Evolutionary conservation across 768 basidiomycete genomes (phyloP), one percentile per base, ranked within the genome.

Genomic region (Russula earlei): DNA sequence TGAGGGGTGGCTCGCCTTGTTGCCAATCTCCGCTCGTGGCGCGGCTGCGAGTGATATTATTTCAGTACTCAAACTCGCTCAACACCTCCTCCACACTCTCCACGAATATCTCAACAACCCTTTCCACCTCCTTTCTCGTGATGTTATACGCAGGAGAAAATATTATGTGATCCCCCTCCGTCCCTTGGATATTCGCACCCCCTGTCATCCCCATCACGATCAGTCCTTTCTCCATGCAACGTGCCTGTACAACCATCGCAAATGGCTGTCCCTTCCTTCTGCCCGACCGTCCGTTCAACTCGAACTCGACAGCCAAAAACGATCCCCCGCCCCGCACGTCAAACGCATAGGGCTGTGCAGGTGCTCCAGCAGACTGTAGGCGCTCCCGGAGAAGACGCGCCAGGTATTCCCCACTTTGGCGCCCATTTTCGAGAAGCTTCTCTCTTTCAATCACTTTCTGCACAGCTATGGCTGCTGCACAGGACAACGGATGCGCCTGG

Each of bases 221-320:
- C 49, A 90, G 67, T 1, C 81, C 82, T 44, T 85, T 83, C 63
- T 78, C 69, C 55, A 92, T 67, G 52, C 82, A 81, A 43, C 77
- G 79, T 27, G 80, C 84, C 67, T 91, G 90, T 15, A 87, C 77
- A 20, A 79, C 72, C 69, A 83, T 79, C 17, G 81, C 87, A 63
- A 91, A 87, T 34, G 68, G 67, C 46, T 76, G 58, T 3, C 75
- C 77, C 61, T 75, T 74, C 56, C 67, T 67, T 36, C 68, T 55
- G 10, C 72, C 75, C 53, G 75, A 72, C 12, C 69, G 65, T 15
- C 66, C 67, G 5, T 74, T 74, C 59, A 87, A 82, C 62, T 91
- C 87, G 59, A 90, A 91, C 66, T 93, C 91, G 52, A 93, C 71
- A 22, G 75, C 85, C 85, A 86, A 91, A 72, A 92, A 90, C 27